Percentiles rank a stretch among this genome's conserved stretches.
These are phyloP conservation scores for Fragaria ananassa DNA, from an alignment of 306 rosid species.

Conservation along the genomic window DNA sequence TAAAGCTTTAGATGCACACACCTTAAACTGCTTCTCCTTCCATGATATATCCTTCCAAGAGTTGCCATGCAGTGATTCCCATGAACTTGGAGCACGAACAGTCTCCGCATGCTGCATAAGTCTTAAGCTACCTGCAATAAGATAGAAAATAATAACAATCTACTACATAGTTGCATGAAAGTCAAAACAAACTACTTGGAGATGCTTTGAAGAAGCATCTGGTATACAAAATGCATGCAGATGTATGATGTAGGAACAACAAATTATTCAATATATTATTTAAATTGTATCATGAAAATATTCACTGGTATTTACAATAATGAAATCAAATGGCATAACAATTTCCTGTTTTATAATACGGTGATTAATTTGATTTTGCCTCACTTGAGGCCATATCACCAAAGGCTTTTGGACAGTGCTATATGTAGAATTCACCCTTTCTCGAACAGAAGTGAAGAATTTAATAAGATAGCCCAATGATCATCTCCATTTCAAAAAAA, in stretches of 20 bases:
- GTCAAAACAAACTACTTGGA: not conserved
- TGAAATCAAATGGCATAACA: not conserved
- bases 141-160: not conserved
- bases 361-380: not conserved
- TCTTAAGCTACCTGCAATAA: constrained; percentile 72
- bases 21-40: constrained; percentile 70
- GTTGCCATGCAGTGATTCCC: constrained; percentile 57
- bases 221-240: not conserved
- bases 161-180: not conserved
- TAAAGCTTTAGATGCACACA: constrained; percentile 9
- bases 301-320: not conserved
- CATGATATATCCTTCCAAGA: constrained; percentile 67
- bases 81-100: constrained; percentile 53
- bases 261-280: not conserved
- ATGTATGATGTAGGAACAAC: not conserved
- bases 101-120: constrained; percentile 68
- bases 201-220: not conserved
- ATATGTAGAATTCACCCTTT: not conserved
- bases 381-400: not conserved
- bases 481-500: not conserved
- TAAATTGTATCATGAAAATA: too few species aligned
- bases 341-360: not conserved
- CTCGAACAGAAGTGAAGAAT: not conserved
- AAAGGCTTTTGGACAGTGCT: not conserved
- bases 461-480: not conserved